Conservation (phyloP, 768 basidiomycete species). For the Plicaturopsis crispa region DNA sequence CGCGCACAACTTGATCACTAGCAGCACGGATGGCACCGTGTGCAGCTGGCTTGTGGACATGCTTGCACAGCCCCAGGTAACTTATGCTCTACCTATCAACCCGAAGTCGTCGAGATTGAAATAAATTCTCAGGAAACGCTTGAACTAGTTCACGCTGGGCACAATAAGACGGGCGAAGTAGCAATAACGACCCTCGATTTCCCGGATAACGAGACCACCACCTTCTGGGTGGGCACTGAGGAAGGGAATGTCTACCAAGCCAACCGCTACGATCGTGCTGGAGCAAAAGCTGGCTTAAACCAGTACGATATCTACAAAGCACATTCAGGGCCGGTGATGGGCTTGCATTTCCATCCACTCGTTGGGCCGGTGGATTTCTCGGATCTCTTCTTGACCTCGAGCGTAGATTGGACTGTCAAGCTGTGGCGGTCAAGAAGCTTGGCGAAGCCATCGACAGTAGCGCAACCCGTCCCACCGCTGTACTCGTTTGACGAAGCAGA, state of each 20-base stretch:
- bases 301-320: constrained; percentile 90
- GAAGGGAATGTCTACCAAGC: constrained; percentile 97
- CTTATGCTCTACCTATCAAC: constrained; percentile 6
- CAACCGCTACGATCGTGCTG: constrained; percentile 93
- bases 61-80: constrained; percentile 94
- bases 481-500: constrained; percentile 97
- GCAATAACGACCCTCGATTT: constrained; percentile 92
- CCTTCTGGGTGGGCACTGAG: constrained; percentile 97
- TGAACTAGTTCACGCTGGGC: constrained; percentile 80
- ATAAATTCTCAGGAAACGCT: constrained; percentile 71
- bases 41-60: constrained; percentile 99
- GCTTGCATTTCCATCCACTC: constrained; percentile 90
- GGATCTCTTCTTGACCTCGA: constrained; percentile 88
- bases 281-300: constrained; percentile 92
- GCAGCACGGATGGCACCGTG: constrained; percentile 94
- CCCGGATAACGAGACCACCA: constrained; percentile 92
- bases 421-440: constrained; percentile 84
- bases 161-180: constrained; percentile 96
- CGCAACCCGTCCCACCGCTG: constrained; percentile 59
- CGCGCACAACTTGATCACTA: constrained; percentile 94
- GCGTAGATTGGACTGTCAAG: constrained; percentile 98
- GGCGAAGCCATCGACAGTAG: constrained; percentile 61
- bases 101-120: background rate
- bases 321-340: constrained; percentile 90
- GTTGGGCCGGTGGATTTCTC: constrained; percentile 91